Evolutionary conservation across 306 rosid genomes (phyloP), one percentile per base, ranked within the genome.

Genomic region (Sicyos edulis): DNA sequence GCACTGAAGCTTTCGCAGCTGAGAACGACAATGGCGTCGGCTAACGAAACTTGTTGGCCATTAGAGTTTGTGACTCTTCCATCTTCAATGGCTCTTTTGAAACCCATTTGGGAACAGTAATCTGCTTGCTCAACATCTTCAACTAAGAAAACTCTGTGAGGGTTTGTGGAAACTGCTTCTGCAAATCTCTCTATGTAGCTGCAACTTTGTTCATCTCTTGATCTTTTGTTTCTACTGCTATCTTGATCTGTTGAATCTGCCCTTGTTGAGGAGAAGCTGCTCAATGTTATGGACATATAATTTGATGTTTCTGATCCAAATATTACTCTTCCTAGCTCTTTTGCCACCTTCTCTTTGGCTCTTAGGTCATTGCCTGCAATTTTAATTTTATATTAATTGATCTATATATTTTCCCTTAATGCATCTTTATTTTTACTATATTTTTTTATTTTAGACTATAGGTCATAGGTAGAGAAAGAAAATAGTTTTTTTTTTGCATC

Each of bases 121-220:
- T 91, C 99, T 0, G 87, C 95, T 86, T 87, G 92, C 65, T 89
- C 99, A 29, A 95, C 85, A 70, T 91, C 99, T 72, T 95, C 97
- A 17, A 95, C 74, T 1, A 91, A 59, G 57, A 95, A 91, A 16
- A 95, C 95, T 44, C 99, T 85, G 26, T 82, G 97, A 37, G 99
- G 99, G 76, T 95, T 89, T 8, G 3, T 51, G 4, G 77, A 69
- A 26, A 91, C 78, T 0, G 92, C 92, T 13, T 91, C 90, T 0
- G 75, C 86, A 17, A 95, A 91, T 70, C 89, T 72, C n/a, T 86
- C 92, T 0, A 87, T 81, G 77, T 83, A 91, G 55, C 88, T 84
- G 78, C 89, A 85, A 78, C 92, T 88, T 65, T 80, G 77, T 58
- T 95, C 97, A 7, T 85, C 88, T 74, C 97, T 88, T 26, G 87